Evolutionary conservation across 2,329 filamentous ascomycete species (phyloP).

Genomic region (Plenodomus lindquistii): DNA sequence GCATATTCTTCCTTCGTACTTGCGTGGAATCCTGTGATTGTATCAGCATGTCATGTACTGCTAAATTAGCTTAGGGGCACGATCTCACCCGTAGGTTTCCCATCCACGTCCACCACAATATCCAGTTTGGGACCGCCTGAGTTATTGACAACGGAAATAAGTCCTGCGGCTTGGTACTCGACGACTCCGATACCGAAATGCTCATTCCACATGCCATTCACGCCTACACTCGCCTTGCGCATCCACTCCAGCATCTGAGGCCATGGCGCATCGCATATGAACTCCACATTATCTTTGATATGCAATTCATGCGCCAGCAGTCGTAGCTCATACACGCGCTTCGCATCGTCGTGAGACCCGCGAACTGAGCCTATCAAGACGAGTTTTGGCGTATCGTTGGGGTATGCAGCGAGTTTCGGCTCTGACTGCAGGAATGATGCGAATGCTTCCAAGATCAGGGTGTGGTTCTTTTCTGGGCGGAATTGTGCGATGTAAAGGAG

Average conservation of each 20-base stretch:
- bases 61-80: neutral
- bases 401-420: conserved; percentile 44
- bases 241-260: conserved; percentile 82
- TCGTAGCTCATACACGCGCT: conserved; percentile 83
- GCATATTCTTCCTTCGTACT: conserved; percentile 80
- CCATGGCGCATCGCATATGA: conserved; percentile 90
- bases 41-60: conserved; percentile 2
- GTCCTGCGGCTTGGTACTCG: conserved; percentile 93
- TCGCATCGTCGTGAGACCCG: conserved; percentile 74
- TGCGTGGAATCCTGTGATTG: conserved; percentile 74
- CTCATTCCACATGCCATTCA: conserved; percentile 99
- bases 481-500: conserved; percentile 97
- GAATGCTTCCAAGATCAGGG: conserved; percentile 83
- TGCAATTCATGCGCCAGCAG: conserved; percentile 80
- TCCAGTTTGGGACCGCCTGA: conserved; percentile 91
- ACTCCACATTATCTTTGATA: conserved; percentile 82
- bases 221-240: conserved; percentile 75
- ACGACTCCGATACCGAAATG: conserved; percentile 98
- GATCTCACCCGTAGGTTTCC: conserved; percentile 70
- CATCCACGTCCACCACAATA: conserved; percentile 82
- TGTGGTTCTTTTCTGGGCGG: conserved; percentile 94
- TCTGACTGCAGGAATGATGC: conserved; percentile 64
- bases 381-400: conserved; percentile 63
- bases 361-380: conserved; percentile 92
- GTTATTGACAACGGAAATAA: conserved; percentile 91